A percentile compares a stretch with the other conserved stretches of the same genome.
Conservation (phyloP, 192 early-diverging fungal species). For the Backusella sp. region DNA sequence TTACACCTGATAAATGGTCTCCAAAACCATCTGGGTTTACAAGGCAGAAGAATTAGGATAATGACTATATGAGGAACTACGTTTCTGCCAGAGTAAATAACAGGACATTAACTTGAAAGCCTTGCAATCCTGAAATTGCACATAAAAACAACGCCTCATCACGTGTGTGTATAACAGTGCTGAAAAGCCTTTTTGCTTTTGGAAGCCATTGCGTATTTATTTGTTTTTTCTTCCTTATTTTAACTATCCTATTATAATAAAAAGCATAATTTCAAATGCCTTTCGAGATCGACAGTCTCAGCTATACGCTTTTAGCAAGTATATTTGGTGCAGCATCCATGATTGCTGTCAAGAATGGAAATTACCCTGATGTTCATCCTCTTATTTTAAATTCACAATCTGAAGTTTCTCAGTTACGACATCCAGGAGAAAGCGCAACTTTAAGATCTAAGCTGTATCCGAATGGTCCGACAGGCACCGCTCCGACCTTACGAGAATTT, state of each 20-base stretch:
- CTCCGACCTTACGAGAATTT: constrained; percentile 46
- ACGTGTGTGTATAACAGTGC: background rate
- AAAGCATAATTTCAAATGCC: background rate
- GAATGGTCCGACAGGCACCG: constrained; percentile 34
- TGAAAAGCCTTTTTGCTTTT: background rate
- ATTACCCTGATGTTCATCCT: constrained; percentile 58
- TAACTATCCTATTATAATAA: background rate
- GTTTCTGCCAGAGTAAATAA: background rate
- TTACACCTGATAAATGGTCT: background rate
- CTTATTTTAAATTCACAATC: constrained; percentile 54
- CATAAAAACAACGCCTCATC: background rate
- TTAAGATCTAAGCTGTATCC: constrained; percentile 44
- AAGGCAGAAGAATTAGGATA: background rate
- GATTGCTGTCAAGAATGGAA: constrained; percentile 35
- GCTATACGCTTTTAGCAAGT: constrained; percentile 38
- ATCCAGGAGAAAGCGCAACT: constrained; percentile 50
- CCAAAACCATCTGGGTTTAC: background rate
- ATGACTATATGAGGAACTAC: background rate
- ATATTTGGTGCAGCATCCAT: constrained; percentile 40
- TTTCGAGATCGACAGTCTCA: constrained; percentile 47
- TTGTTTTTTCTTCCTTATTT: background rate
- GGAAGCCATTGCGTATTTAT: background rate
- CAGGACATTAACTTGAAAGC: background rate
- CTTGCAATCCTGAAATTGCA: background rate
- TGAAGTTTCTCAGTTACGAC: constrained; percentile 42